Percentiles rank a stretch among this genome's conserved stretches.
Evolutionary conservation across 208 protist genomes (phyloP).

Genomic region (Vickermania spadyakhi): DNA sequence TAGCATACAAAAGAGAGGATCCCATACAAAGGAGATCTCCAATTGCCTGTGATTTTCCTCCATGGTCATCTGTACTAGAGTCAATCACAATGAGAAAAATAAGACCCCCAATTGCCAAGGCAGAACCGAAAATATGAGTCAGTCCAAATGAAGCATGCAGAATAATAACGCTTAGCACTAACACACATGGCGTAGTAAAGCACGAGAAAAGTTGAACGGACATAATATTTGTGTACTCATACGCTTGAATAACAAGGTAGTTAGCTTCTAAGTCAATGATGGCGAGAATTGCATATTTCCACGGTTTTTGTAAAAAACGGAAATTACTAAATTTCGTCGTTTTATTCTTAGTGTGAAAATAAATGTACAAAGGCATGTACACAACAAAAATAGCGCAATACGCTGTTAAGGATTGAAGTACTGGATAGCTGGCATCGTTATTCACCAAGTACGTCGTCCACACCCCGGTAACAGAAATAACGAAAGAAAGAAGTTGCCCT

Average conservation of each 20-base stretch:
- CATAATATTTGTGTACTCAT: conserved; percentile 91
- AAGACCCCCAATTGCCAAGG: conserved; percentile 72
- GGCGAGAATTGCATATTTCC: conserved; percentile 84
- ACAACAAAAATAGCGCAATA: conserved; percentile 67
- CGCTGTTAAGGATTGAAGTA: conserved; percentile 71
- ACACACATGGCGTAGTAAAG: conserved; percentile 90
- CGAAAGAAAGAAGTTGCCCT: conserved; percentile 73
- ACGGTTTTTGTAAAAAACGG: conserved; percentile 44
- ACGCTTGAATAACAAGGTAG: conserved; percentile 88
- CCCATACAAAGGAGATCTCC: conserved; percentile 84
- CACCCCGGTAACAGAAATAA: conserved; percentile 83
- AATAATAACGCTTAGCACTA: conserved; percentile 84
- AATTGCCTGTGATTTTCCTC: conserved; percentile 34
- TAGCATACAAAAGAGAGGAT: conserved; percentile 68
- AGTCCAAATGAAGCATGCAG: conserved; percentile 67
- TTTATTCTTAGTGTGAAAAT: conserved; percentile 30
- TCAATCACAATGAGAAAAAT: conserved; percentile 68
- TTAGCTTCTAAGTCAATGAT: conserved; percentile 92
- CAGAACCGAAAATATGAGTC: conserved; percentile 75
- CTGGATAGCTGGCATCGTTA: conserved; percentile 77
- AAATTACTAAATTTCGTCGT: conserved; percentile 36
- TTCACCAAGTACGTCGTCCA: conserved; percentile 73
- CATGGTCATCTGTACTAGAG: conserved; percentile 49
- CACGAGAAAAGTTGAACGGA: conserved; percentile 87
- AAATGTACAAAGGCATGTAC: conserved; percentile 45